A percentile compares a stretch with the other conserved stretches of the same genome.
Conservation (phyloP, 1,284 basidiomycete species). For the Paramarasmius palmivorus region DNA sequence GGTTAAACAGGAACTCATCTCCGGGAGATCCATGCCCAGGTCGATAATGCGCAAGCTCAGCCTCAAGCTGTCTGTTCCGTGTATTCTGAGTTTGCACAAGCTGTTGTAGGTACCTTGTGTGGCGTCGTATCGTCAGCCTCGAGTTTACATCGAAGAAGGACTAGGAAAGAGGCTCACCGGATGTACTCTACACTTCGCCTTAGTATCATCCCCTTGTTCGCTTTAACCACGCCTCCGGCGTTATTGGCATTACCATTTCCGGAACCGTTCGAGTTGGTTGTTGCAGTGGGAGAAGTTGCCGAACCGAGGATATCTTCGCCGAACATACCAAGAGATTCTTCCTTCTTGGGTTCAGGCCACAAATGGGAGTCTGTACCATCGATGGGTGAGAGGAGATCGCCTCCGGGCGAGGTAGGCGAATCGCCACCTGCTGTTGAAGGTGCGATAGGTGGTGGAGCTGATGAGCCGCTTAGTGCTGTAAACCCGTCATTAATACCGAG, state of each 20-base stretch:
- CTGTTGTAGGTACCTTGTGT: slow-evolving; percentile 72
- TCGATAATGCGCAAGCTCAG: slow-evolving; percentile 52
- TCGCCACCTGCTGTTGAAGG: not conserved
- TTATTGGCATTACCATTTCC: slow-evolving; percentile 33
- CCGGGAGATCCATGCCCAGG: not conserved
- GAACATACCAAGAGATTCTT: not conserved
- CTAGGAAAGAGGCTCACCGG: slow-evolving; percentile 45
- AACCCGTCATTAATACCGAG: slow-evolving; percentile 7
- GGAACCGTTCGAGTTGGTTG: slow-evolving; percentile 19
- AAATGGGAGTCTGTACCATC: not conserved
- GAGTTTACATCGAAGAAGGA: slow-evolving; percentile 8
- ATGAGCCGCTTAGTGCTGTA: not conserved
- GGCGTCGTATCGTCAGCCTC: not conserved
- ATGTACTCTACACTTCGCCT: slow-evolving; percentile 90
- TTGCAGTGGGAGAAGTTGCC: not conserved
- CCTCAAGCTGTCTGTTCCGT: slow-evolving; percentile 76
- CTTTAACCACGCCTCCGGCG: slow-evolving; percentile 58
- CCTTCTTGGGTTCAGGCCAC: not conserved
- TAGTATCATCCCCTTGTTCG: slow-evolving; percentile 89
- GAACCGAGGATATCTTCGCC: not conserved
- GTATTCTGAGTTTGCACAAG: slow-evolving; percentile 77
- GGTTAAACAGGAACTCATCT: not conserved
- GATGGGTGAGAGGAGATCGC: not conserved
- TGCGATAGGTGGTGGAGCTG: not conserved
- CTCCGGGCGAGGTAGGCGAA: slow-evolving; percentile 9